Conservation (phyloP, 1,284 basidiomycete species). For the Apiotrichum montevideense region DNA sequence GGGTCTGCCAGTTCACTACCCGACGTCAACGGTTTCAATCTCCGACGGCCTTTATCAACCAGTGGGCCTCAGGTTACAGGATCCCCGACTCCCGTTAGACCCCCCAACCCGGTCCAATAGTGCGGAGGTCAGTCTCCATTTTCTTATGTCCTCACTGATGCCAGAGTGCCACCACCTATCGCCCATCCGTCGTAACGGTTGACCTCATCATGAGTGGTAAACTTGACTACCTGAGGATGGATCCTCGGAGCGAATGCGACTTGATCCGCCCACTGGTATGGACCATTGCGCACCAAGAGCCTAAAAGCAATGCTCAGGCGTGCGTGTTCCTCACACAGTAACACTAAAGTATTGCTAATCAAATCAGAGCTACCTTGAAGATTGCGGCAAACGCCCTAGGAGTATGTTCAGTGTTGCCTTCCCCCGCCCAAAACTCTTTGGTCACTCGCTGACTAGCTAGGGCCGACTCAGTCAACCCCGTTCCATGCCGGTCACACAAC, state of each 20-base stretch:
- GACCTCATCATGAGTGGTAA: constrained; percentile 19
- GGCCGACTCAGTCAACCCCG: constrained; percentile 10
- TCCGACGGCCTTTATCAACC: neutral
- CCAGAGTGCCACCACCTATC: constrained; percentile 1
- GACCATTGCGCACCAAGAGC: constrained; percentile 36
- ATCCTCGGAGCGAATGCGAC: constrained; percentile 16
- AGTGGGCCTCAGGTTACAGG: neutral
- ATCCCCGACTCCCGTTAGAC: neutral
- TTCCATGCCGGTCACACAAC: constrained; percentile 7
- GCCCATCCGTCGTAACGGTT: constrained; percentile 9
- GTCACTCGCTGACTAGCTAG: constrained; percentile 1
- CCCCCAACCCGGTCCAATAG: neutral
- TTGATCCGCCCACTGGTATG: constrained; percentile 32
- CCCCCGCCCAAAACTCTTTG: too few species aligned
- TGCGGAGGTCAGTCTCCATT: neutral
- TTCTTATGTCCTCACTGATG: neutral
- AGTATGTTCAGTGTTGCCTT: constrained; percentile 12
- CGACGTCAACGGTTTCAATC: neutral
- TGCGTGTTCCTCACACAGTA: constrained; percentile 8
- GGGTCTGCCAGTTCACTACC: neutral
- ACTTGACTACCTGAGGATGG: constrained; percentile 15
- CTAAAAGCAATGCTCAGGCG: constrained; percentile 29
- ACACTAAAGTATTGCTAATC: neutral
- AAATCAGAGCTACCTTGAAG: constrained; percentile 27
- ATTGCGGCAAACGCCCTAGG: constrained; percentile 33